A percentile compares a stretch with the other conserved stretches of the same genome.
Evolutionary conservation across 1,139 yeast species (phyloP).

Genomic region (Hanseniaspora sp.): DNA sequence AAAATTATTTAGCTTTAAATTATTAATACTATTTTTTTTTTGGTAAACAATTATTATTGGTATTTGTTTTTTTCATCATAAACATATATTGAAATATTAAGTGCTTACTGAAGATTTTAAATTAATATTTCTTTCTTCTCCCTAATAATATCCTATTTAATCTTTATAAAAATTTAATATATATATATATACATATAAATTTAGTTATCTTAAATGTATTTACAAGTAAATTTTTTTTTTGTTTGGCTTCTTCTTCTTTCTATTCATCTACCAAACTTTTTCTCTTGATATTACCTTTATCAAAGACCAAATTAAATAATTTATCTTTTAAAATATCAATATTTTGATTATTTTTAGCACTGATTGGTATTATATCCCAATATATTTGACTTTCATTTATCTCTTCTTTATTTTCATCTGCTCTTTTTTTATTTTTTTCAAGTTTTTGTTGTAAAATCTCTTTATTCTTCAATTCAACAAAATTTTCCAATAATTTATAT

Average conservation of each 20-base stretch:
- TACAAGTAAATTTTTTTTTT: not conserved
- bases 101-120: too few species aligned
- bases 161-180: not conserved
- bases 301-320: conserved; percentile 40
- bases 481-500: conserved; percentile 36
- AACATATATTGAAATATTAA: too few species aligned
- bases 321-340: conserved; percentile 54
- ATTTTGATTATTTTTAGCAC: conserved; percentile 65
- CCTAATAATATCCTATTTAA: too few species aligned
- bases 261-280: not conserved
- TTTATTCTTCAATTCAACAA: conserved; percentile 17
- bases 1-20: too few species aligned
- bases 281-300: not conserved
- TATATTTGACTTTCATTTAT: conserved; percentile 30
- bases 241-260: not conserved
- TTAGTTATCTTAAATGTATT: not conserved
- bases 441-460: not conserved
- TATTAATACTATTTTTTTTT: not conserved
- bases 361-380: conserved; percentile 75
- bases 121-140: too few species aligned
- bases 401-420: not conserved
- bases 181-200: not conserved
- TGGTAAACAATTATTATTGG: not conserved
- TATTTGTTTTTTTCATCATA: too few species aligned
- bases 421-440: not conserved